phyloP scores from a whole-genome alignment of 176 grass and related monocot genomes.

The Panicum miliaceum region DNA sequence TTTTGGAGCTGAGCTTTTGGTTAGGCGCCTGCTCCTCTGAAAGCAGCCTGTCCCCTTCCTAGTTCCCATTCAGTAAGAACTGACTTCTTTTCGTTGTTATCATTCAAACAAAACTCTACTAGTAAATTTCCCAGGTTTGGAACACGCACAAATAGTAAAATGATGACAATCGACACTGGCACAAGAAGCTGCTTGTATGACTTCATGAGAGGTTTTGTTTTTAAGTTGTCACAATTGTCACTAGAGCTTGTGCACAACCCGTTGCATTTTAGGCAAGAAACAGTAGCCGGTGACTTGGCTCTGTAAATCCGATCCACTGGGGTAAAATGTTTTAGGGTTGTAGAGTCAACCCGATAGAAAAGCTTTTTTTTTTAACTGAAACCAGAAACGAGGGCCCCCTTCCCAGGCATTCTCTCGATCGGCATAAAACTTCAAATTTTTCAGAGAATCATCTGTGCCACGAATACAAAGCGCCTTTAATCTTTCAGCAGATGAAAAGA shows the following conservation, averaged over 20 bases:
- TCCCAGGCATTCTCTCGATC: too few relatives aligned
- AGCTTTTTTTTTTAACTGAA: not conserved
- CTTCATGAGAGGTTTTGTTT: not conserved
- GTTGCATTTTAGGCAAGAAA: not conserved
- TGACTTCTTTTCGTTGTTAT: too few relatives aligned
- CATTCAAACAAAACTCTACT: too few relatives aligned
- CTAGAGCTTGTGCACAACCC: not conserved
- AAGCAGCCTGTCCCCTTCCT: not conserved
- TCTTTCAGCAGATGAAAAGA: not conserved
- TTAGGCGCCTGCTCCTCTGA: not conserved
- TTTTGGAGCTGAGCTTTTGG: not conserved
- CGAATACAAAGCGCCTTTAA: not conserved
- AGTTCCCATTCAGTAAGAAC: not conserved
- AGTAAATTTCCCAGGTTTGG: too few relatives aligned
- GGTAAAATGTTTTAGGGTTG: not conserved
- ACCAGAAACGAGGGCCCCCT: not conserved
- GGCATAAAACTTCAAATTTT: not conserved
- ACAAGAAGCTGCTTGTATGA: too few relatives aligned
- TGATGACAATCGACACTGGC: too few relatives aligned
- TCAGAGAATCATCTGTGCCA: not conserved
- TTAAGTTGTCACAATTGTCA: not conserved
- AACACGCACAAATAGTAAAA: too few relatives aligned
- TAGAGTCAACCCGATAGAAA: not conserved
- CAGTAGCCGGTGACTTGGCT: not conserved
- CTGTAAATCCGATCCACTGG: not conserved